phyloP scores from a whole-genome alignment of 176 grass and related monocot species.

The Aegilops sharonensis region DNA sequence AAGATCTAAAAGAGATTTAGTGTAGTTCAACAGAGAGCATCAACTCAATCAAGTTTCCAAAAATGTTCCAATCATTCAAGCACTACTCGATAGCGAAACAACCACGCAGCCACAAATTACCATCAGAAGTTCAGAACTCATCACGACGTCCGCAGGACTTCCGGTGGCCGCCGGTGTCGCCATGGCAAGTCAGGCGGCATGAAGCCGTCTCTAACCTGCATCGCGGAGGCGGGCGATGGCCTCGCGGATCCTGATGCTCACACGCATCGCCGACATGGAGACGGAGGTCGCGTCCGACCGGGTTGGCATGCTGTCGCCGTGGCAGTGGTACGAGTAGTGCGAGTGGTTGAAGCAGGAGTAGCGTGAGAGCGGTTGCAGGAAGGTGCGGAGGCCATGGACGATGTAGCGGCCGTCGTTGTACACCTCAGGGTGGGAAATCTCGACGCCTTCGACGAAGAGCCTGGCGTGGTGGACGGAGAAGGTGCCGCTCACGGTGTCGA shows the following conservation, averaged over 20 bases:
- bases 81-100: not conserved
- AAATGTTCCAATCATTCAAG: not conserved
- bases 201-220: slow-evolving; percentile 48
- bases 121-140: not conserved
- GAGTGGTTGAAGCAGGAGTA: slow-evolving; percentile 41
- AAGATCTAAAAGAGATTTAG: not conserved
- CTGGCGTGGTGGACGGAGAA: slow-evolving; percentile 38
- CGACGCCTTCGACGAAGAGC: slow-evolving; percentile 58
- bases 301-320: not conserved
- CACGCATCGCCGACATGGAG: slow-evolving; percentile 19
- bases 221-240: slow-evolving; percentile 59
- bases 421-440: slow-evolving; percentile 60
- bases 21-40: not conserved
- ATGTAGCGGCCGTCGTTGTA: slow-evolving; percentile 75
- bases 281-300: slow-evolving; percentile 18
- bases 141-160: not conserved
- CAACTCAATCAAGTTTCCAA: not conserved
- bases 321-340: slow-evolving; percentile 17
- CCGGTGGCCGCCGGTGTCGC: not conserved
- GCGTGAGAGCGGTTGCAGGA: slow-evolving; percentile 53
- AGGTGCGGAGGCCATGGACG: slow-evolving; percentile 57
- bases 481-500: slow-evolving; percentile 31
- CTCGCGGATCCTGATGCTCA: slow-evolving; percentile 65
- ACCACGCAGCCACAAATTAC: not conserved
- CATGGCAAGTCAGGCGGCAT: slow-evolving; percentile 53